Evolutionary conservation across 352 stramenopile genomes (phyloP).

Genomic region (Globisporangium okanoganense): DNA sequence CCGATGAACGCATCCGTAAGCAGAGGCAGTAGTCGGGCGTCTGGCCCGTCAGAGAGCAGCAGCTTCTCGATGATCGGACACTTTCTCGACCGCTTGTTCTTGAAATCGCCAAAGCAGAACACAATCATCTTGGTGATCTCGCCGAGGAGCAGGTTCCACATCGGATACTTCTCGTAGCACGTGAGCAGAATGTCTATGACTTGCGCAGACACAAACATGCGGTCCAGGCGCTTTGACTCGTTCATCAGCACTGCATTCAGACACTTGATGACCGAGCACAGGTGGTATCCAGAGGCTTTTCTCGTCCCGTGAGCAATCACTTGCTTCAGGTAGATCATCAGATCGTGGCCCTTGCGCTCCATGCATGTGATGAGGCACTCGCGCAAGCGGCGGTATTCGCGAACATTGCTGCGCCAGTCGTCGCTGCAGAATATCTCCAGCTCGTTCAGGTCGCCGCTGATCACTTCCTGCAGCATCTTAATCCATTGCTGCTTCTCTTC

Average conservation of each 20-base stretch:
- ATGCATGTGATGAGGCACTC: constrained; percentile 81
- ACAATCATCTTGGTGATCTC: constrained; percentile 86
- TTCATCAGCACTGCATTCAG: constrained; percentile 69
- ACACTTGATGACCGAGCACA: constrained; percentile 75
- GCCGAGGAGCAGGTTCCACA: constrained; percentile 67
- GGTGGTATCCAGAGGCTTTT: constrained; percentile 60
- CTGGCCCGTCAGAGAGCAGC: constrained; percentile 41
- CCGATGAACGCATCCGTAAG: constrained; percentile 50
- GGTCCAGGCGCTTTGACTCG: constrained; percentile 78
- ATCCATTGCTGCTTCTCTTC: constrained; percentile 74
- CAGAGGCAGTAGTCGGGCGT: constrained; percentile 55
- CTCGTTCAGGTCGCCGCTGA: constrained; percentile 77
- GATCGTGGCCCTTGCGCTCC: constrained; percentile 73
- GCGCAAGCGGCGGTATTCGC: constrained; percentile 72
- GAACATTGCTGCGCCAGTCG: constrained; percentile 86
- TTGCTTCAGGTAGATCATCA: constrained; percentile 82
- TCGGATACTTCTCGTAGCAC: constrained; percentile 82
- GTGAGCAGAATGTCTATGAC: constrained; percentile 65
- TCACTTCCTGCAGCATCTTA: constrained; percentile 58
- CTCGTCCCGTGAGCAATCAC: constrained; percentile 64
- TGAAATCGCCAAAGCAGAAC: constrained; percentile 84
- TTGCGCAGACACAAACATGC: constrained; percentile 77
- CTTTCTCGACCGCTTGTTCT: constrained; percentile 77
- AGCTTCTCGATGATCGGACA: constrained; percentile 79
- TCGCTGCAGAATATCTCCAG: constrained; percentile 87